Conservation (phyloP, 306 rosid species). For the Ochetophila trinervis region DNA sequence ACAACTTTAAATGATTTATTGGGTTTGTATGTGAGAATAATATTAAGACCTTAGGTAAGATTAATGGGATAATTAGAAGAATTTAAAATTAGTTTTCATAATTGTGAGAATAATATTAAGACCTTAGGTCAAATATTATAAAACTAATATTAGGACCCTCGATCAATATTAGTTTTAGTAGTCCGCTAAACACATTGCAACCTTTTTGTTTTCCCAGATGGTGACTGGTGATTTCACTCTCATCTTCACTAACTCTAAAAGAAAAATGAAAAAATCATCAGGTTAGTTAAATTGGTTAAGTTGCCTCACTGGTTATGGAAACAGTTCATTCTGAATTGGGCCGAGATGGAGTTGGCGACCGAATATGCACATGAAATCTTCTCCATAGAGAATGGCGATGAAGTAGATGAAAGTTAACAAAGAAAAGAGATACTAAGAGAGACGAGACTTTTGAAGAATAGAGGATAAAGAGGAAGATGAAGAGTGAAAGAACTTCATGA, state of each 20-base stretch:
- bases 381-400: conserved; percentile 63
- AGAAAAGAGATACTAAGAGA: conserved; percentile 71
- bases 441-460: conserved; percentile 47
- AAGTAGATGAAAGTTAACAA: conserved; percentile 67
- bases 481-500: conserved; percentile 55
- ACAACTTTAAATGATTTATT: no score
- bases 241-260: conserved; percentile 38
- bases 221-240: conserved; percentile 38
- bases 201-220: no score
- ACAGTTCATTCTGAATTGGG: conserved; percentile 26
- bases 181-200: no score
- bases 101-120: no score
- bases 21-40: no score
- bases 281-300: conserved; percentile 6
- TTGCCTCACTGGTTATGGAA: conserved; percentile 48
- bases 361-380: conserved; percentile 64
- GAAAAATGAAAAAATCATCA: neutral
- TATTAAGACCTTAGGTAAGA: no score
- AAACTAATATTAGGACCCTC: no score
- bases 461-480: conserved; percentile 41
- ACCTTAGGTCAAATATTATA: no score
- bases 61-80: no score
- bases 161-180: no score
- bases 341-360: conserved; percentile 49
- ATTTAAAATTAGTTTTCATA: no score